Evolutionary conservation across 1,139 yeast species (phyloP).

Genomic region (Meyerozyma smithsonii): DNA sequence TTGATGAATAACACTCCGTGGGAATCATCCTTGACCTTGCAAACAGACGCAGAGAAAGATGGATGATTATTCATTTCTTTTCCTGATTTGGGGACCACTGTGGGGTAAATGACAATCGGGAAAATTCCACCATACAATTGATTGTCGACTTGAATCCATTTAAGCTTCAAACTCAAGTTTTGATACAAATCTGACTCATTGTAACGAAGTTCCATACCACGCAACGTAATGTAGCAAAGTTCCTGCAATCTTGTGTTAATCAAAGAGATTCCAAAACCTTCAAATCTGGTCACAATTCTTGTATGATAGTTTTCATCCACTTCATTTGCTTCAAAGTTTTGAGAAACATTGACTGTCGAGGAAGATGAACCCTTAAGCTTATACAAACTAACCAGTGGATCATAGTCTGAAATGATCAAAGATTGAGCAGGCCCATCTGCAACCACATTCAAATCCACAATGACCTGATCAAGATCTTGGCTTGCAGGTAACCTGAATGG

Average conservation of each 20-base stretch:
- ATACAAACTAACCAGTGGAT: slow-evolving; percentile 71
- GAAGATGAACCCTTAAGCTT: slow-evolving; percentile 37
- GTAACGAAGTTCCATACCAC: slow-evolving; percentile 78
- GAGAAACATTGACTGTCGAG: slow-evolving; percentile 26
- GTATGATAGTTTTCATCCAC: slow-evolving; percentile 66
- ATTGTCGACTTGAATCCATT: slow-evolving; percentile 94
- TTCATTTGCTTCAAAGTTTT: slow-evolving; percentile 59
- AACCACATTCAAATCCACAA: slow-evolving; percentile 83
- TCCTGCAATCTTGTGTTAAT: slow-evolving; percentile 72
- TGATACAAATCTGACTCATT: slow-evolving; percentile 84
- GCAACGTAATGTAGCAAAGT: slow-evolving; percentile 70
- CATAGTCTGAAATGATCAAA: slow-evolving; percentile 76
- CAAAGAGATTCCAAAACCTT: slow-evolving; percentile 86
- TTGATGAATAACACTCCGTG: slow-evolving; percentile 90
- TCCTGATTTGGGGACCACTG: slow-evolving; percentile 80
- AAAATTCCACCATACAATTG: slow-evolving; percentile 84
- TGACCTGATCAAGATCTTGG: slow-evolving; percentile 36
- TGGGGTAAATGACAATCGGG: slow-evolving; percentile 90
- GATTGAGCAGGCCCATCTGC: slow-evolving; percentile 97
- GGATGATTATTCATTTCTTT: slow-evolving; percentile 89
- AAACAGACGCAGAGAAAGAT: slow-evolving; percentile 77
- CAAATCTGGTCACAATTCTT: slow-evolving; percentile 60
- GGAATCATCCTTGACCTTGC: slow-evolving; percentile 79
- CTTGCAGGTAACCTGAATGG: slow-evolving; percentile 75
- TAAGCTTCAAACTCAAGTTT: slow-evolving; percentile 71